Evolutionary conservation across 208 protist species (phyloP), one percentile per base, ranked within the genome.

Genomic region (Crithidia expoeki): DNA sequence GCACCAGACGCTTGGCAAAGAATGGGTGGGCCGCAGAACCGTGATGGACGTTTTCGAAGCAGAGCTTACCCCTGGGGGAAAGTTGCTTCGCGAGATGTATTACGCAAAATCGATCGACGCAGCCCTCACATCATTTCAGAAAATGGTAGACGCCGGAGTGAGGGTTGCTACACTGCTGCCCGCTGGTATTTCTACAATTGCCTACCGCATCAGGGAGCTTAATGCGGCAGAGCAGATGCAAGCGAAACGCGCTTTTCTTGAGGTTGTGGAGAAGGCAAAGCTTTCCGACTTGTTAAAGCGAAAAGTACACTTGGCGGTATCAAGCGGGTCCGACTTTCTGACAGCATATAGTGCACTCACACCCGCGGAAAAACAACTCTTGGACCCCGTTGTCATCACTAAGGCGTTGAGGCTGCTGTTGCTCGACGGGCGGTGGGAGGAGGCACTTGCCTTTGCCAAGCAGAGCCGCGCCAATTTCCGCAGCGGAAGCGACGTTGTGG

Each of bases 1-100:
- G 68, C 84, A 93, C 64, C 68, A 79, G n/a, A 85, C 70, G 2
- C 72, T 93, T 0, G 89, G 89, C 2, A 76, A 83, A 47, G 68
- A 88, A 44, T 96, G 92, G 89, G 79, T 93, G 32, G 55, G 46
- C 55, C 60, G 3, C 3, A 65, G 56, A 32, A 72, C 57, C 10
- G n/a, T 4, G 10, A 59, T 32, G 38, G 57, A 58, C 4, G 34
- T 11, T 0, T 72, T 67, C 53, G 59, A 68, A 27, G 66, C 58
- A 1, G 67, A 76, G 33, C 28, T 38, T 14, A 72, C 63, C n/a
- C 50, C 60, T 16, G 67, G 66, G 11, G 42, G 49, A 21, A 72
- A 67, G 57, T 36, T 83, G 44, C 38, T 83, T 47, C 60, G 64
- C 34, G 65, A 76, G 16, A 51, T 83, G n/a, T 72, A 74, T 28